phyloP scores from a whole-genome alignment of 768 basidiomycete species.

The Rhizopogon sp. region DNA sequence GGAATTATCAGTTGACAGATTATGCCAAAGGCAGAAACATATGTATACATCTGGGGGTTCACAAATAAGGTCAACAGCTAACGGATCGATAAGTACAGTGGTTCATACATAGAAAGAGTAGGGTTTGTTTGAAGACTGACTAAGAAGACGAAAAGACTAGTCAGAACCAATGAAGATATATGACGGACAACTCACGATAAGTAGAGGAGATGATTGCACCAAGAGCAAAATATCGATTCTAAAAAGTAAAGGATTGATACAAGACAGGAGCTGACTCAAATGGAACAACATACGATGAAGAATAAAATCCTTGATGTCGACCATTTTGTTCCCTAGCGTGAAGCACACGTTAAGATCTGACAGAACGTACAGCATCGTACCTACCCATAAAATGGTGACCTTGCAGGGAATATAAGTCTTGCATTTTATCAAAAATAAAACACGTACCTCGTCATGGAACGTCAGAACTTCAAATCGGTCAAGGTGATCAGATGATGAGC shows the following conservation, averaged over 20 bases:
- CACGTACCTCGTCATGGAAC: neutral
- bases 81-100: too few species aligned
- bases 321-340: neutral
- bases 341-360: neutral
- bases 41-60: too few species aligned
- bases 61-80: too few species aligned
- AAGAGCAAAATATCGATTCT: conserved; percentile 1
- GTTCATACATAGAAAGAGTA: too few species aligned
- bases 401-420: neutral
- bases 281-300: neutral
- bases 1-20: neutral
- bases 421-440: neutral
- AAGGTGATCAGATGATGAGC: too few species aligned
- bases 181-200: too few species aligned
- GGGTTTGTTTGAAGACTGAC: too few species aligned
- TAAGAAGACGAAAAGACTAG: too few species aligned
- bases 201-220: too few species aligned
- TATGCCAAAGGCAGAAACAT: neutral
- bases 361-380: neutral
- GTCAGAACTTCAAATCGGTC: neutral
- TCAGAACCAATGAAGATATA: too few species aligned
- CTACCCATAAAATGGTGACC: conserved; percentile 2
- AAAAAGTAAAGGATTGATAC: neutral
- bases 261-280: neutral
- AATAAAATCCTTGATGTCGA: neutral